A percentile compares a stretch with the other conserved stretches of the same genome.
phyloP scores from a whole-genome alignment of 2,329 filamentous ascomycete species.

The Verticillium dahliae region DNA sequence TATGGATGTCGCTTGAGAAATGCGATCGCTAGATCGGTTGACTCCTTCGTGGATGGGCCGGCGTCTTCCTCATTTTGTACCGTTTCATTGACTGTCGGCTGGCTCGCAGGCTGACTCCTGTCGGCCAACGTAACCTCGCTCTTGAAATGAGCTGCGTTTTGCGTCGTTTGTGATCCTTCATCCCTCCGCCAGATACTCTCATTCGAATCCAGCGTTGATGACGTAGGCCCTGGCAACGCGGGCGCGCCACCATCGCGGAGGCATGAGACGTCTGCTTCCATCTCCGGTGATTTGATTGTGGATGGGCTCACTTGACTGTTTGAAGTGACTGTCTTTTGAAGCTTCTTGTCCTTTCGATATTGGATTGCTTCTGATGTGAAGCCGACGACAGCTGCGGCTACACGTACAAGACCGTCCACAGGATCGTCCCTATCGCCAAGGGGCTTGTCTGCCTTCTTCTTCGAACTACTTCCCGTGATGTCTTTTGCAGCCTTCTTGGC shows the following conservation, averaged over 20 bases:
- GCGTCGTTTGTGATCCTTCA: not conserved
- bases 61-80: not conserved
- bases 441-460: not conserved
- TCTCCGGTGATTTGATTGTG: not conserved
- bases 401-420: constrained; percentile 8
- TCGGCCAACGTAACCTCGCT: no score
- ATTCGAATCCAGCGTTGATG: not conserved
- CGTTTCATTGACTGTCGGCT: not conserved
- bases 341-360: constrained; percentile 12
- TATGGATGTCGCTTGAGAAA: constrained; percentile 1
- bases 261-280: no score
- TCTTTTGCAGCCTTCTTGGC: not conserved
- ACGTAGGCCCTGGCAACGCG: no score
- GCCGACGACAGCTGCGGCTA: constrained; percentile 11
- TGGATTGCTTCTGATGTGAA: constrained; percentile 12
- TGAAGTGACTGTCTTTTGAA: not conserved
- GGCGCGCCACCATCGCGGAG: no score
- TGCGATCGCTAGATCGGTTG: not conserved
- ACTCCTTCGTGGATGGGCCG: not conserved
- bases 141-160: no score
- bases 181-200: not conserved
- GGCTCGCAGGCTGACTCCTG: no score
- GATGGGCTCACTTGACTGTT: not conserved
- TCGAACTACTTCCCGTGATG: not conserved
- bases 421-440: constrained; percentile 4